A percentile compares a stretch with the other conserved stretches of the same genome.
These are phyloP conservation scores for Rhododendron kiyosumense DNA, from an alignment of 148 eudicot genomes.

Conservation along the genomic window DNA sequence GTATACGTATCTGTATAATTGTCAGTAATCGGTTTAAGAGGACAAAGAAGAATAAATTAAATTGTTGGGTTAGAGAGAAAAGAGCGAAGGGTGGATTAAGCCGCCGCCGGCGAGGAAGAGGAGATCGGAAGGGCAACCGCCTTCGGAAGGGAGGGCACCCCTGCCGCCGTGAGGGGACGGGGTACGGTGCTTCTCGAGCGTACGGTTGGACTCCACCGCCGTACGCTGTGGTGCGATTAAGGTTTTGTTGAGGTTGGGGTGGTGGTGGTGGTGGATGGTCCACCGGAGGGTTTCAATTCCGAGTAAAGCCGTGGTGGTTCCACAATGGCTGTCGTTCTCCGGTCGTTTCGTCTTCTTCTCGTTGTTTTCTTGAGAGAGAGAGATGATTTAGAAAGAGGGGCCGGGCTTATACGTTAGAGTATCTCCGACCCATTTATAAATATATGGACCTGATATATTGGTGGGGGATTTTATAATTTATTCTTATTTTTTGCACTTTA, in stretches of 20 bases:
- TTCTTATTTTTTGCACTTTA: too few species aligned
- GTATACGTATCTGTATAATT: not conserved
- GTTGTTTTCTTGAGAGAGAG: not conserved
- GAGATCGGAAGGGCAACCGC: conserved; percentile 89
- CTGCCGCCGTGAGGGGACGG: conserved; percentile 94
- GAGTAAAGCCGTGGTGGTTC: conserved; percentile 33
- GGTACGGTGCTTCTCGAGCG: conserved; percentile 15
- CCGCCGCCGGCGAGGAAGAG: conserved; percentile 77
- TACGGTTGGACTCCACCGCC: not conserved
- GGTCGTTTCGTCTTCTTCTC: not conserved
- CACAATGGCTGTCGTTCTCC: not conserved
- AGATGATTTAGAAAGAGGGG: not conserved
- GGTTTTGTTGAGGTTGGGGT: not conserved
- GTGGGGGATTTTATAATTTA: too few species aligned
- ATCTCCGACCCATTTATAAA: too few species aligned
- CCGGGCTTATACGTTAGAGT: too few species aligned
- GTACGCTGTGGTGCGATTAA: not conserved
- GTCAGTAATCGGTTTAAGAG: not conserved
- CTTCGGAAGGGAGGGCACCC: conserved; percentile 83
- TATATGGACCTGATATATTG: too few species aligned
- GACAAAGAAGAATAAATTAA: not conserved
- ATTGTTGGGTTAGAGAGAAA: not conserved
- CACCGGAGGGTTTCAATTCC: conserved; percentile 11
- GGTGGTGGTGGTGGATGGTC: conserved; percentile 3
- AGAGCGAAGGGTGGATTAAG: not conserved